Base-by-base conservation (phyloP, 768 basidiomycete genomes). In the Hemileccinum impolitum region DNA sequence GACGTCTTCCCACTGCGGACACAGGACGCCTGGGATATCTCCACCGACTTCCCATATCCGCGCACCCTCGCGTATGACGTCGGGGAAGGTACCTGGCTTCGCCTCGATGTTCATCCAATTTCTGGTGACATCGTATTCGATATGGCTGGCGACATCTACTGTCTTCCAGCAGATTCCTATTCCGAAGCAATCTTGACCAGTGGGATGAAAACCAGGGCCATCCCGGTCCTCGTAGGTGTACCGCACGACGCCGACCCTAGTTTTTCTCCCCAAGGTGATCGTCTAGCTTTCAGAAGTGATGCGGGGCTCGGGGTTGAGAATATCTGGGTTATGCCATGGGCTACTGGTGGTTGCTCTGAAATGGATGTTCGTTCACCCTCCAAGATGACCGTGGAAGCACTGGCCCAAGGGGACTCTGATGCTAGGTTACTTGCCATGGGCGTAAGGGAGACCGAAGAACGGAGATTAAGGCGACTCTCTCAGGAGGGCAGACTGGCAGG, bases 81-180 rank as follows among this genome's bases (percentile, higher is more conserved):
- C 13, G 70, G 75, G 36, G 83, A 87, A 60, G 87, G 86, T 8
- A 88, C 87, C 31, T 89, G 85, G 85, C 68, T 88, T 45, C 75
- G 85, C 11, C 75, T 88, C 26, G 86, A 87, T 58, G 85, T 87
- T 2, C 80, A 85, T 52, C 83, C 84, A n/a, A 67, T 70, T 45
- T 75, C 78, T 3, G 85, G 86, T 12, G 86, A 88, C 54, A 76
- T 88, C 39, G 74, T 87, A 7, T 88, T 87, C 47, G 86, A 86
- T 62, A 85, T 88, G 77, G 65, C 82, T 7, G 86, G 87, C 3
- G 85, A 89, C 59, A 60, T 88, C 25, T 88, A 86, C 63, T 88
- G 87, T 57, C 71, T 89, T 39, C 77, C 85, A 19, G 77, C 74
- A 0, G 25, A 51, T 44, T 61, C 70, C 15, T 75, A 74, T 51